Conservation (phyloP, 1,284 basidiomycete species). For the Puccinia horiana region DNA sequence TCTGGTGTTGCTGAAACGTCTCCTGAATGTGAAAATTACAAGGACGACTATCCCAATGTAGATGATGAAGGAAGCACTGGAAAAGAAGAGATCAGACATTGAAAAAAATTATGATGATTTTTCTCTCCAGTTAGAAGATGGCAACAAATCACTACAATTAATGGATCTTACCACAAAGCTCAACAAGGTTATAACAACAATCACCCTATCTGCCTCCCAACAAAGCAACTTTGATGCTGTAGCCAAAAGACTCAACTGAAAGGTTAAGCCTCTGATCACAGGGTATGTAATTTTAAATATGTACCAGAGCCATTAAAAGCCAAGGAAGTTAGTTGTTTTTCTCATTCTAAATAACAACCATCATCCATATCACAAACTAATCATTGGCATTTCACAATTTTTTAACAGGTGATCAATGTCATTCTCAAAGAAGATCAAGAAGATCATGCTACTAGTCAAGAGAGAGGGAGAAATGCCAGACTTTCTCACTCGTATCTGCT, state of each 20-base stretch:
- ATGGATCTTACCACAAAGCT: neutral
- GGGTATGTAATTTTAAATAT: neutral
- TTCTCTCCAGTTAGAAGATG: neutral
- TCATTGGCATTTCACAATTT: neutral
- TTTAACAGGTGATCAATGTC: neutral
- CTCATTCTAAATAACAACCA: neutral
- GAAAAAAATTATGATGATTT: neutral
- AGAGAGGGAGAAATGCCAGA: conserved; percentile 1
- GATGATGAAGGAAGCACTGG: neutral
- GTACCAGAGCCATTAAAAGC: conserved; percentile 5
- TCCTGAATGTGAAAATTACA: neutral
- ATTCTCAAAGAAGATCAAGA: conserved; percentile 12
- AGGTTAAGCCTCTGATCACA: neutral
- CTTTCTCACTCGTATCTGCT: too few relatives aligned
- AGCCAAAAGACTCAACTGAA: neutral
- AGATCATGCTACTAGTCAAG: neutral
- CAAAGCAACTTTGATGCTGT: neutral
- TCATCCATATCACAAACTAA: neutral
- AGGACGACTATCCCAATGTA: neutral
- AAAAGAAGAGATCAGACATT: neutral
- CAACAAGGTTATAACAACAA: neutral
- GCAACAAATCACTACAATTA: neutral
- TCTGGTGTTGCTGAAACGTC: neutral
- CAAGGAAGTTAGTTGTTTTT: conserved; percentile 6
- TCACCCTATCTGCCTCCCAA: neutral